A percentile compares a stretch with the other conserved stretches of the same genome.
Evolutionary conservation across 371 early-diverging fungal genomes (phyloP).

Genomic region (Mucor ambiguus): DNA sequence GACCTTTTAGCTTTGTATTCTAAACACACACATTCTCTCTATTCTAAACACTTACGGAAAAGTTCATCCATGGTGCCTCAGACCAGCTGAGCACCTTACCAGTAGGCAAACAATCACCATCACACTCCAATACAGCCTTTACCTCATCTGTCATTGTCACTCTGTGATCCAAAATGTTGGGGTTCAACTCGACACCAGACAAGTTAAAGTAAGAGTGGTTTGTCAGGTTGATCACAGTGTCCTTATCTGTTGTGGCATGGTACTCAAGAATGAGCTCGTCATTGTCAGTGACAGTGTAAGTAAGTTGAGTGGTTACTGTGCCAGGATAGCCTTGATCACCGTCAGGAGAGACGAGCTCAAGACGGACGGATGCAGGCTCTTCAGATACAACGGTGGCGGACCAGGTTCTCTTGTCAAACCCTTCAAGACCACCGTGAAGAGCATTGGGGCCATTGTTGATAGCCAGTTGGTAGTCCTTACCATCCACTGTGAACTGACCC

Average conservation of each 20-base stretch:
- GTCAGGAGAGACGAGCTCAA: slow-evolving; percentile 48
- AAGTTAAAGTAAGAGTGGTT: slow-evolving; percentile 54
- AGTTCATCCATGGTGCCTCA: slow-evolving; percentile 55
- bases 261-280: slow-evolving; percentile 40
- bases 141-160: slow-evolving; percentile 52
- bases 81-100: slow-evolving; percentile 53
- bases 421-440: slow-evolving; percentile 50
- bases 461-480: slow-evolving; percentile 31
- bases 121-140: slow-evolving; percentile 55
- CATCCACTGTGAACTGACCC: slow-evolving; percentile 48
- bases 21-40: neutral
- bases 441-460: slow-evolving; percentile 49
- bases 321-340: slow-evolving; percentile 56
- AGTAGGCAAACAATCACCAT: slow-evolving; percentile 65
- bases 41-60: slow-evolving; percentile 39
- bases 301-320: slow-evolving; percentile 36
- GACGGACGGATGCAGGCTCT: slow-evolving; percentile 42
- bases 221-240: slow-evolving; percentile 41
- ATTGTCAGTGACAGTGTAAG: slow-evolving; percentile 46
- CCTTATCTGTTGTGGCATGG: slow-evolving; percentile 38
- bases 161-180: slow-evolving; percentile 50
- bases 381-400: slow-evolving; percentile 41
- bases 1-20: neutral
- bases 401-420: slow-evolving; percentile 51
- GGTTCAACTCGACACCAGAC: slow-evolving; percentile 50